Percentiles rank a stretch among this genome's conserved stretches.
Conservation (phyloP, 345 rosid species). For the Bruguiera parviflora region DNA sequence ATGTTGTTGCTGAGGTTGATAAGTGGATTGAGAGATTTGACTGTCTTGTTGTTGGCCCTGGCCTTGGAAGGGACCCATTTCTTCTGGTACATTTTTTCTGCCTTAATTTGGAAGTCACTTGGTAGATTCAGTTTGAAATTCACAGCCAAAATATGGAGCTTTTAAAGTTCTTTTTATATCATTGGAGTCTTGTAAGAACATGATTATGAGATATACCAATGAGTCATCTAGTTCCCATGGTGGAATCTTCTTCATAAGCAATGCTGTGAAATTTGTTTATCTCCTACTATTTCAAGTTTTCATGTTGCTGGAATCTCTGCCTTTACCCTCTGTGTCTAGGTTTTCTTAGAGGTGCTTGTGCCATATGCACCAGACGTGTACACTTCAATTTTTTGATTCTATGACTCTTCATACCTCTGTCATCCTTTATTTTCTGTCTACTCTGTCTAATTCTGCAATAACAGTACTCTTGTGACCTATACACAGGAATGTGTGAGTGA, state of each 20-base stretch:
- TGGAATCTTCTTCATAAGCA: not conserved
- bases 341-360: not conserved
- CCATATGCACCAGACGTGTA: not conserved
- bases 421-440: not conserved
- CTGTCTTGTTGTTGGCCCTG: slow-evolving; percentile 94
- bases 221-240: not conserved
- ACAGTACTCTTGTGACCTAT: not conserved
- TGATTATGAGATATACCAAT: no score
- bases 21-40: slow-evolving; percentile 98
- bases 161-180: no score
- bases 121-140: not conserved
- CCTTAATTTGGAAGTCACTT: not conserved
- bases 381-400: not conserved
- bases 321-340: not conserved
- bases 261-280: not conserved
- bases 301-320: not conserved
- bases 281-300: not conserved
- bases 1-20: slow-evolving; percentile 72
- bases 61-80: slow-evolving; percentile 93
- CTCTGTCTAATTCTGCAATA: not conserved
- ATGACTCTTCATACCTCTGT: not conserved
- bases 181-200: no score
- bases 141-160: not conserved
- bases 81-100: slow-evolving; percentile 54
- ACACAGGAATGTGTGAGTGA: slow-evolving; percentile 73